Evolutionary conservation across 495 filamentous ascomycete genomes (phyloP).

Genomic region (Alectoria sarmentosa): DNA sequence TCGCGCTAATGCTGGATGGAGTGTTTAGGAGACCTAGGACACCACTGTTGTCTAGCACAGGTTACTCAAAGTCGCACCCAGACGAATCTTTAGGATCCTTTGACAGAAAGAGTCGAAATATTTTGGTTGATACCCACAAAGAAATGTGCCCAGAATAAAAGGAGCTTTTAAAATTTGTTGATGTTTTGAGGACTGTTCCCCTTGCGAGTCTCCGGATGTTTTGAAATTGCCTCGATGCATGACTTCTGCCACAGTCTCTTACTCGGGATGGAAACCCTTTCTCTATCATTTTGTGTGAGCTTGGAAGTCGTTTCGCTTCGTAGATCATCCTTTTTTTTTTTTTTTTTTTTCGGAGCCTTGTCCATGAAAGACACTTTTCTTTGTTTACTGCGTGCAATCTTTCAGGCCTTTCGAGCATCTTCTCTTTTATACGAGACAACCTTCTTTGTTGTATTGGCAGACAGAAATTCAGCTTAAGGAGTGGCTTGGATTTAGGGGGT

Average conservation of each 20-base stretch:
- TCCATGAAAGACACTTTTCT: neutral
- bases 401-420: neutral
- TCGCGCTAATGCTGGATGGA: neutral
- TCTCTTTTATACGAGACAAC: neutral
- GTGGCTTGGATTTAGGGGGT: neutral
- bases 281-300: too few relatives aligned
- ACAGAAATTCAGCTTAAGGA: neutral
- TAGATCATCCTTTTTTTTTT: too few relatives aligned
- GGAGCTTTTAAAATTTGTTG: too few relatives aligned
- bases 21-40: neutral
- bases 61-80: neutral
- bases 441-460: neutral
- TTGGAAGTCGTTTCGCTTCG: neutral
- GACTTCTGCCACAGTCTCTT: too few relatives aligned
- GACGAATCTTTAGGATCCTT: too few relatives aligned
- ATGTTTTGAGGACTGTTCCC: too few relatives aligned
- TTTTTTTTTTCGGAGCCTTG: neutral
- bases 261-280: too few relatives aligned
- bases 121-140: too few relatives aligned
- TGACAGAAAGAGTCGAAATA: too few relatives aligned
- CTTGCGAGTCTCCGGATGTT: neutral
- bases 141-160: too few relatives aligned
- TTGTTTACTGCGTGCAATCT: neutral
- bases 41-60: neutral
- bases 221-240: too few relatives aligned